Base-by-base conservation (phyloP, 73 alveolate species). In the Tetrahymena thermophila region DNA sequence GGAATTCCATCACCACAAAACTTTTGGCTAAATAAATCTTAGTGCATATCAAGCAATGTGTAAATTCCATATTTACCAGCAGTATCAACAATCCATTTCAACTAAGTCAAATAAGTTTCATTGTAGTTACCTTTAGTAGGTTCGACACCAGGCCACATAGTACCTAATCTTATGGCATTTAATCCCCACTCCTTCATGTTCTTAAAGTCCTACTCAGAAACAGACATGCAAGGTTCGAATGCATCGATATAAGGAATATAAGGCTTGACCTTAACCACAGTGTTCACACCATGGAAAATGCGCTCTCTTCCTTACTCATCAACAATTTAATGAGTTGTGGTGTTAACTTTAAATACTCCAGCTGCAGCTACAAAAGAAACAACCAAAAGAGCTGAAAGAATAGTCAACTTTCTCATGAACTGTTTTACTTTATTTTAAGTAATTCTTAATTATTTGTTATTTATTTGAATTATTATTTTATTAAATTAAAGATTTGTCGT, bases 1-100 rank as follows among this genome's bases (percentile, higher is more conserved):
- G 96, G 96, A 35, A 94, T 55, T 4, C 96, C 96, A 85, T 94
- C 96, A 21, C 96, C 96, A 35, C 96, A 94, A 84, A 94, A 85
- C 35, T 93, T 84, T 34, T 93, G 43, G 23, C 96, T 96, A 35
- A 89, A 94, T 0, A 89, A 23, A 50, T 94, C 96, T 94, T 94
- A 93, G 85, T 94, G 96, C 35, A 96, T 96, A 89, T 94, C 96
- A 17, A 94, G 19, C 19, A 94, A 28, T 34, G 94, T 25, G 56
- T 35, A 94, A 37, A 94, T 94, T 25, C 96, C 96, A 19, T 84
- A 34, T 15, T 84, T 43, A 37, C 96, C 96, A n/a, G 93, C 37
- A 21, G 84, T 40, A 94, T 84, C 93, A 13, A 94, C 94, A 23
- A 94, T 40, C 57, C 55, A 44, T 31, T 84, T 93, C n/a, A 94